Evolutionary conservation across 1,284 basidiomycete genomes (phyloP), one percentile per base, ranked within the genome.

Genomic region (Cronartium ribicola): DNA sequence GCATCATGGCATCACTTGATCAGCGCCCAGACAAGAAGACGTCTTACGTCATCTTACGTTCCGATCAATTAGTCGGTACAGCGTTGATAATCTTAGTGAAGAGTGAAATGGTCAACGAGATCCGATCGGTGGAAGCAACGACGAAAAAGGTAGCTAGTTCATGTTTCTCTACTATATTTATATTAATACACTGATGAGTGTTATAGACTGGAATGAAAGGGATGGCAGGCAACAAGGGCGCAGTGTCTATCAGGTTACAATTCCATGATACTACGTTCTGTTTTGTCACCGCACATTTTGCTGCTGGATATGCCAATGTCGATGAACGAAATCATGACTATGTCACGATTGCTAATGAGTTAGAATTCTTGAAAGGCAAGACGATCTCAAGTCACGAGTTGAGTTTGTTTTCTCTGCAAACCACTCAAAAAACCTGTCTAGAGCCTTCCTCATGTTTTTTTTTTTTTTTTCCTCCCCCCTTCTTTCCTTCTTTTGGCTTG

Each of bases 291-390:
- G 91, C 92, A 0, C 96, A 98, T 82, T 86, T 98, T 62, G 94
- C 96, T 14, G 94, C 96, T 5, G 96, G 96, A 3, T 93, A 95
- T 79, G 81, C 85, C 5, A 96, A 95, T 78, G 85, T 91, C 10
- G 89, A 90, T 29, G 95, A 98, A 81, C 87, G 96, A 17, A 95
- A 98, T 79, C 86, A 88, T 40, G 96, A 99, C 81, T 98, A 94
- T 79, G 84, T 86, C 76, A 98, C 94, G 6, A 95, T 99, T 76
- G 85, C 84, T 2, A 85, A 86, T 69, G 92, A 90, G 0, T 81
- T 98, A 20, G 88, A 90, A 75, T 98, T 98, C 81, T 84, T 89
- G 60, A 88, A 89, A 77, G 96, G 95, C 37, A 94, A 92, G 82
- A 90, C 86, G 0, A 92, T 98, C 48, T 84, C 86, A 20, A 89